A percentile compares a stretch with the other conserved stretches of the same genome.
Evolutionary conservation across 805 yeast genomes (phyloP).

Genomic region (Kuraishia floccosa): DNA sequence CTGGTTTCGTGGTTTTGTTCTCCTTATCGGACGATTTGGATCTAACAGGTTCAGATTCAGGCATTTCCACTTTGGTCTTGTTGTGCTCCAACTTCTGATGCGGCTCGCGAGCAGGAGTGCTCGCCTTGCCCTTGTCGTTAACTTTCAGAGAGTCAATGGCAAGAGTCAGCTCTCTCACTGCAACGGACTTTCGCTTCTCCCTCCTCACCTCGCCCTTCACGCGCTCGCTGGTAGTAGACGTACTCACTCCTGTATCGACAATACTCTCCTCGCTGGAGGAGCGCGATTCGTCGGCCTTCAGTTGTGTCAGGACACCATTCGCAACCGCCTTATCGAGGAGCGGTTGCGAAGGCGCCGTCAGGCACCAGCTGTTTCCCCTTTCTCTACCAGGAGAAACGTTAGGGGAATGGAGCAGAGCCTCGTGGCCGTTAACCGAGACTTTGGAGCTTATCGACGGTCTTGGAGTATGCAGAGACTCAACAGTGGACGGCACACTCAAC

Average conservation of each 20-base stretch:
- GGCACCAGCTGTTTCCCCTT: conserved; percentile 15
- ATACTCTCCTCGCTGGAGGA: conserved; percentile 1
- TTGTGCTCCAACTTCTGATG: too few relatives aligned
- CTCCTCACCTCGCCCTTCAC: conserved; percentile 7
- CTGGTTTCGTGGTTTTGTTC: conserved; percentile 14
- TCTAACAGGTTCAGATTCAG: too few relatives aligned
- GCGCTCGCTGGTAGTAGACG: conserved; percentile 4
- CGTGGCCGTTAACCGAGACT: not conserved
- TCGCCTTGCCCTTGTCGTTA: too few relatives aligned
- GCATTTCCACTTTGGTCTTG: too few relatives aligned
- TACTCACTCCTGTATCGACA: conserved; percentile 1
- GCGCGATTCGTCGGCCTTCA: conserved; percentile 1
- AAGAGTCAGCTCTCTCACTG: conserved; percentile 18
- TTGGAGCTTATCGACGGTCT: not conserved
- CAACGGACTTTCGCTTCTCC: conserved; percentile 19
- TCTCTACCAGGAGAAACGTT: conserved; percentile 14
- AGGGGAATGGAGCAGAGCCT: not conserved
- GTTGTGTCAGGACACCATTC: conserved; percentile 16
- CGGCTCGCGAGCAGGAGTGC: too few relatives aligned
- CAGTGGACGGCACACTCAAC: not conserved
- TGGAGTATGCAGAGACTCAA: not conserved
- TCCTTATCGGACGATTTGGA: conserved; percentile 7
- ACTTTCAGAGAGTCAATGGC: too few relatives aligned
- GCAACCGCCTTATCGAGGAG: conserved; percentile 18
- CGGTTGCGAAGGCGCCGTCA: conserved; percentile 18